Evolutionary conservation across 192 early-diverging fungal genomes (phyloP), one percentile per base, ranked within the genome.

Genomic region (Globomyces pollinis-pini): DNA sequence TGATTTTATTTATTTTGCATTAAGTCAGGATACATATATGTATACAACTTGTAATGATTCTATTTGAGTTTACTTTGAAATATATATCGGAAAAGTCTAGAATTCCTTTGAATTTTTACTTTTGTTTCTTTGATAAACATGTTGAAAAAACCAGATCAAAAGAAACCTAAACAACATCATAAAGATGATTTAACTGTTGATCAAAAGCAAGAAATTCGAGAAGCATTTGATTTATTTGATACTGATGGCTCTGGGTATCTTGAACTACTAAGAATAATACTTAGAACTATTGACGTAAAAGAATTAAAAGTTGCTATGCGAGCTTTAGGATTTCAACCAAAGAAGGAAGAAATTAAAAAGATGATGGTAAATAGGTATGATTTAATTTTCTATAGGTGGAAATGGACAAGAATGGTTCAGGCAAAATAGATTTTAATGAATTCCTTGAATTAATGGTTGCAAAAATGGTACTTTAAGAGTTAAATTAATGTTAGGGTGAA

Each of bases 201-300:
- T 38, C 84, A 86, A 59, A 80, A 85, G 55, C 76, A 85, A 58
- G 84, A 86, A 61, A 83, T 83, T 62, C 61, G 81, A 12, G 81
- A 85, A 69, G 84, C 84, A 5, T 86, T 86, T 59, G 82, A 86
- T 60, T 64, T 86, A 43, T 86, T 86, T 53, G 84, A 86, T 61
- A 85, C 79, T 18, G 80, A 84, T 45, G 84, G 84, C 11, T 45
- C 34, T 30, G 78, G 76, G 20, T n/a, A n/a, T n/a, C n/a, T n/a
- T n/a, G n/a, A n/a, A n/a, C n/a, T n/a, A n/a, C n/a, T n/a, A n/a
- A n/a, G n/a, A 11, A 11, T 15, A 36, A 65, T 24, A 12, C n/a
- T n/a, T n/a, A n/a, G n/a, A n/a, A 76, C 69, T 2, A 84, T 86
- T 38, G 82, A 86, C 42, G 63, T 66, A 15, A 86, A 86, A 68